Base-by-base conservation (phyloP, 441 rosid genomes). In the Francoa sonchifolia region DNA sequence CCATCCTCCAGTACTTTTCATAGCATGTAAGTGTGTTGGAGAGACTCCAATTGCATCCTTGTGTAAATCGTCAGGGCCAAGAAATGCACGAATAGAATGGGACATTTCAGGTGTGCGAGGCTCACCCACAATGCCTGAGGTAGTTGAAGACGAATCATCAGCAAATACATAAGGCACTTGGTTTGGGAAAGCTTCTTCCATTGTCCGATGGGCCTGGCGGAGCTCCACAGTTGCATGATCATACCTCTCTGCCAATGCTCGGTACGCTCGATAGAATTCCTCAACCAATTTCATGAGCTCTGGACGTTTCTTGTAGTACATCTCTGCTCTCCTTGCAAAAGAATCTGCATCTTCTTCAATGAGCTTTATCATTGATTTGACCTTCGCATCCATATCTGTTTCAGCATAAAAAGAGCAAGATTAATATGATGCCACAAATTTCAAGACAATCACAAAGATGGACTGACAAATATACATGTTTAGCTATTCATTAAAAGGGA, bases 311-410 rank as follows among this genome's bases (percentile, higher is more conserved):
- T 77, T 74, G 51, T 72, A 81, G 58, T 77, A 81, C 92, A 81
- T 81, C 39, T 81, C 92, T 16, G 92, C 92, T 14, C 86, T 68
- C 56, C 76, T 74, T 14, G 92, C 86, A 72, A 81, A 81, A 26
- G 86, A 77, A 69, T 81, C 92, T 12, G 86, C 86, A 59, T 81
- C 92, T 67, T 72, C 78, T 59, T 81, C 92, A 1, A 77, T 81
- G 26, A 81, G 78, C 64, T 81, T 77, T 63, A 81, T 74, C 86
- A 81, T 81, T 39, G 73, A 58, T 67, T 81, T 81, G 16, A 81
- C 92, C 65, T 77, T 81, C 37, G 62, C 22, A 63, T 81, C 92
- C 83, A 81, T 81, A 58, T 74, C 92, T 81, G 65, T 47, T 49
- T 28, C 22, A 25, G n/a, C n/a, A n/a, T 44, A 28, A 40, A 47